A percentile compares a stretch with the other conserved stretches of the same genome.
These are phyloP conservation scores for Verticillium isaacii DNA, from an alignment of 2,329 filamentous ascomycete species.

Conservation along the genomic window DNA sequence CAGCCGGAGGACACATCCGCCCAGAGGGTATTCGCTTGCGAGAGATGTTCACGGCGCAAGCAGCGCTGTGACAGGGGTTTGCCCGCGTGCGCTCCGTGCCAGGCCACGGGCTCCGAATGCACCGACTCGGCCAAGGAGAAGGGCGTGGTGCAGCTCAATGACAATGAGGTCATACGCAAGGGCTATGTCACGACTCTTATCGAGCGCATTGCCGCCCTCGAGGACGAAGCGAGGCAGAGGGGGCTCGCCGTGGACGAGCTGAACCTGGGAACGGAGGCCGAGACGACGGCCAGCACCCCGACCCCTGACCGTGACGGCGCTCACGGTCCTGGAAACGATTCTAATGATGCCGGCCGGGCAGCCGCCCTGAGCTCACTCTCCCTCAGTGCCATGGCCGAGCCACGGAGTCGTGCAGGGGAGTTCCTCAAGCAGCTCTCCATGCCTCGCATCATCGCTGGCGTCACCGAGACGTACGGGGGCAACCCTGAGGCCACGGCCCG, in stretches of 20 bases:
- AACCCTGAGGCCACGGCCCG: slow-evolving; percentile 8
- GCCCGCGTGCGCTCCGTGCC: slow-evolving; percentile 6
- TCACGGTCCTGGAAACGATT: no score
- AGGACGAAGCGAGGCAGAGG: not conserved
- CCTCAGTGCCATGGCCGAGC: slow-evolving; percentile 10
- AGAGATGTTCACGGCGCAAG: slow-evolving; percentile 6
- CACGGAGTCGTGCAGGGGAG: slow-evolving; percentile 6
- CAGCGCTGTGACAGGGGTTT: slow-evolving; percentile 8
- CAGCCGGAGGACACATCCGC: no score
- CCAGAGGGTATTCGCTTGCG: not conserved
- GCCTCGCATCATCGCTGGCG: slow-evolving; percentile 7
- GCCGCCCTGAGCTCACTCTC: slow-evolving; percentile 1
- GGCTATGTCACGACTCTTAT: slow-evolving; percentile 4
- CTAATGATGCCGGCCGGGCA: no score
- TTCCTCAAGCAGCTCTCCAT: slow-evolving; percentile 12
- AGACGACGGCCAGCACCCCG: no score
- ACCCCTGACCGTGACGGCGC: no score
- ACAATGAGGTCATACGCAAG: slow-evolving; percentile 5
- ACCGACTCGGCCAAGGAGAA: not conserved
- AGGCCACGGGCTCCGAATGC: slow-evolving; percentile 1
- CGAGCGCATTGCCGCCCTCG: slow-evolving; percentile 5
- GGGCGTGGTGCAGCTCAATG: not conserved
- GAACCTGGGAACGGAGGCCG: no score
- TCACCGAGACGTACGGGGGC: slow-evolving; percentile 12
- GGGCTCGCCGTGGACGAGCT: not conserved